Conservation (phyloP, 495 filamentous ascomycete species). For the Lophiotrema nucula region DNA sequence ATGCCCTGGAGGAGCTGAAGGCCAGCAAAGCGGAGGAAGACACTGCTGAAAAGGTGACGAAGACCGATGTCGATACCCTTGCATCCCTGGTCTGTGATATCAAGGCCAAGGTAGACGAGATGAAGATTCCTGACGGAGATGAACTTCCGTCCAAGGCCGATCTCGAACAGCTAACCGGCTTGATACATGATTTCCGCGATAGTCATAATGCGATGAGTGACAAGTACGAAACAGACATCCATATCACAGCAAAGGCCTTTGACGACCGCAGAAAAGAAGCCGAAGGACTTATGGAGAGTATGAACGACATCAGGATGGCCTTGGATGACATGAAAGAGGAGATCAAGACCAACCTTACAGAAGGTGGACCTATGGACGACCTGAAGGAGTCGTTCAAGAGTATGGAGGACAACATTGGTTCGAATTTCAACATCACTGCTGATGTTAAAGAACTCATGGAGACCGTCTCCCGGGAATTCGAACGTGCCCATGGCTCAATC, state of each 20-base stretch:
- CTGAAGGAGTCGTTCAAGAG: constrained; percentile 52
- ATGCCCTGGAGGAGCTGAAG: constrained; percentile 74
- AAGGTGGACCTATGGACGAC: constrained; percentile 54
- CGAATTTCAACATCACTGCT: constrained; percentile 53
- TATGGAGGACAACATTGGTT: constrained; percentile 40
- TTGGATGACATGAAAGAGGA: constrained; percentile 65
- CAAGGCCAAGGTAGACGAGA: constrained; percentile 70
- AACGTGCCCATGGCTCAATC: constrained; percentile 66
- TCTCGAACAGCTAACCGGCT: constrained; percentile 61
- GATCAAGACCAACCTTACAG: constrained; percentile 60
- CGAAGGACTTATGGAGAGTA: constrained; percentile 56
- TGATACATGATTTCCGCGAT: constrained; percentile 64
- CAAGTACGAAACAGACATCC: constrained; percentile 64
- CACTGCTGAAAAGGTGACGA: constrained; percentile 64
- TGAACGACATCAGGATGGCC: constrained; percentile 57
- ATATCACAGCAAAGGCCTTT: constrained; percentile 72
- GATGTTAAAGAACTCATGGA: constrained; percentile 81
- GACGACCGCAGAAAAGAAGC: constrained; percentile 72
- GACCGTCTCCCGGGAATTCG: constrained; percentile 75
- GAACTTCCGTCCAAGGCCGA: constrained; percentile 62
- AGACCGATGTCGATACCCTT: constrained; percentile 74
- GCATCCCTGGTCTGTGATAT: constrained; percentile 76
- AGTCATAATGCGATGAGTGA: constrained; percentile 52
- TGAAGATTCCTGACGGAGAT: constrained; percentile 64
- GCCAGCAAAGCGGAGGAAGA: constrained; percentile 56